Evolutionary conservation across 345 rosid species (phyloP), one percentile per base, ranked within the genome.

Genomic region (Diplotaxis tenuifolia): DNA sequence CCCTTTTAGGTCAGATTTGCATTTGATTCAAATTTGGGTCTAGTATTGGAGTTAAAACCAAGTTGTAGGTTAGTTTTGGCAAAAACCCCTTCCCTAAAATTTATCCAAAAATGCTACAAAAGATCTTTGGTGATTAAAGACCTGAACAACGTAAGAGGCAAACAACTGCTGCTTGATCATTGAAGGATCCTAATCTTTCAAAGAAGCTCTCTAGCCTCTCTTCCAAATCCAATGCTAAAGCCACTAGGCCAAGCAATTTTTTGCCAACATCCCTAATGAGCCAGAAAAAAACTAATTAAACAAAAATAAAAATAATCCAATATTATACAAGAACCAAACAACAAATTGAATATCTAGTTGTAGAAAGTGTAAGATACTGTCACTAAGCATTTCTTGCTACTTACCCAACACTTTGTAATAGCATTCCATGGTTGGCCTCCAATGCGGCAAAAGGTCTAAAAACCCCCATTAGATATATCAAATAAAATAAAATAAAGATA

Each of bases 131-230:
- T 49, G 32, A 28, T 7, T 15, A 62, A 7, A 14, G 55, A 89
- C 98, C 95, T 78, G 96, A 80, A 87, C 91, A 91, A 68, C 76
- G 90, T 73, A 91, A 78, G 25, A 91, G 86, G 23, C 89, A 87
- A 71, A 89, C 84, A 75, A 81, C 68, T 14, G 78, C 45, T 12
- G 64, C 32, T 28, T 91, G 86, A 23, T 38, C 65, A 68, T 76
- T 75, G 81, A 82, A 62, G 14, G 89, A 94, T 67, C 92, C 96
- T 9, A 88, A 49, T 76, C 80, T 71, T 74, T 79, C 85, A 71
- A 93, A 91, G 80, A 82, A 84, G 73, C 84, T 78, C 45, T 86
- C 86, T 32, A 82, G 83, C 71, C 84, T 78, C 45, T 86, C 86
- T 32, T 89, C 90, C 80, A 91, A 82, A 68, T 85, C 70, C 75